These are phyloP conservation scores for Orychophragmus violaceus DNA, from an alignment of 345 rosid genomes.

Conservation along the genomic window DNA sequence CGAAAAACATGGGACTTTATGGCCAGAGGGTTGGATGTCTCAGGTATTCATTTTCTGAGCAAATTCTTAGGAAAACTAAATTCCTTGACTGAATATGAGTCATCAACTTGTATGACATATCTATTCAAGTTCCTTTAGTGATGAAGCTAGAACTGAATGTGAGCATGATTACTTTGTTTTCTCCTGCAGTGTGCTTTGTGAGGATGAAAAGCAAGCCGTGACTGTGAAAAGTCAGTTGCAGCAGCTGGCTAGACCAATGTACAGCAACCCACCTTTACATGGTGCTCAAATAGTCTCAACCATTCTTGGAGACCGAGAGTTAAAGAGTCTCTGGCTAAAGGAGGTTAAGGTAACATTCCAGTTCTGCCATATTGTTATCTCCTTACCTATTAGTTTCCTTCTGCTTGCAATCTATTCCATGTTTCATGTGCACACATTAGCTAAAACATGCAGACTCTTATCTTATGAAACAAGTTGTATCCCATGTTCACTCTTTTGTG, in stretches of 20 bases:
- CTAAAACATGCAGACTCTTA: not conserved
- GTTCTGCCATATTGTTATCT: not conserved
- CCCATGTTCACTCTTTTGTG: not conserved
- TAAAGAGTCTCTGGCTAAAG: conserved; percentile 83
- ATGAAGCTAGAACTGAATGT: not conserved
- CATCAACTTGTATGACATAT: not conserved
- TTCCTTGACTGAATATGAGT: not conserved
- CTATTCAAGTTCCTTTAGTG: not conserved
- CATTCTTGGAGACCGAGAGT: conserved; percentile 65
- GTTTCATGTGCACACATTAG: not conserved
- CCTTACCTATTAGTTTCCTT: not conserved
- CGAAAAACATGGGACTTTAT: conserved; percentile 97
- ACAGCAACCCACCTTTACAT: conserved; percentile 93
- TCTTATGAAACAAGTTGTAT: not conserved
- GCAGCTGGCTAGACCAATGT: conserved; percentile 96
- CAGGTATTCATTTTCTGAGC: conserved; percentile 43
- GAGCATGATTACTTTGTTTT: not conserved
- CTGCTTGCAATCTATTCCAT: not conserved
- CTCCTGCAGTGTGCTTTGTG: conserved; percentile 70
- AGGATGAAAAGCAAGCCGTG: conserved; percentile 73
- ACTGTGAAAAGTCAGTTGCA: conserved; percentile 92
- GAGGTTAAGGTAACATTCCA: conserved; percentile 71
- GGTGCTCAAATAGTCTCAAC: conserved; percentile 82
- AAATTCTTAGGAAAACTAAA: too few relatives aligned
- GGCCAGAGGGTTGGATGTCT: conserved; percentile 99